phyloP scores from a whole-genome alignment of 2,329 filamentous ascomycete species.

The Monosporascus sp. region DNA sequence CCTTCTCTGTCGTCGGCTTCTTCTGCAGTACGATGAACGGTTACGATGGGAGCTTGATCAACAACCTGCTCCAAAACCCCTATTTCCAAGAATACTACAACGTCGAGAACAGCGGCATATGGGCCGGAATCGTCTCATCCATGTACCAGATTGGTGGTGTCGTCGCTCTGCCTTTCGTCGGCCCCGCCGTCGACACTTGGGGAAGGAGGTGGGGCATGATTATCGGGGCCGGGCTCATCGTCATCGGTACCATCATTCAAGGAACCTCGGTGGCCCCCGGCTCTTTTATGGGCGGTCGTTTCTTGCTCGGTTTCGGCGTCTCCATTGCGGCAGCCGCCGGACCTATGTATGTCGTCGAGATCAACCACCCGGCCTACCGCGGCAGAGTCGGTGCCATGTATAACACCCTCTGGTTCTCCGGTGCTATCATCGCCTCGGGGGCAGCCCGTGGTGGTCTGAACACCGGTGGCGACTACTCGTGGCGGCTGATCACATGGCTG shows the following conservation, averaged over 20 bases:
- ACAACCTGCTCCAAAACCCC: constrained; percentile 40
- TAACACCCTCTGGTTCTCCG: constrained; percentile 41
- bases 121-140: constrained; percentile 44
- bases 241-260: constrained; percentile 42
- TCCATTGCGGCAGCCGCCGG: constrained; percentile 41
- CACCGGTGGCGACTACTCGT: constrained; percentile 31
- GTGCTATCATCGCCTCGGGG: constrained; percentile 46
- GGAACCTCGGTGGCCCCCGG: constrained; percentile 31
- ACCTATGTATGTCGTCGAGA: constrained; percentile 43
- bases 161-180: constrained; percentile 40
- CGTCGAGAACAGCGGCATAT: constrained; percentile 38
- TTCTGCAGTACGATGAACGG: constrained; percentile 49
- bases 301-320: constrained; percentile 55
- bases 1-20: constrained; percentile 41
- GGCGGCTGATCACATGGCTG: constrained; percentile 38
- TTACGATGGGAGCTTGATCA: constrained; percentile 46
- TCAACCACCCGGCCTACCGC: constrained; percentile 41
- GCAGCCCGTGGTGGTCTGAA: constrained; percentile 40
- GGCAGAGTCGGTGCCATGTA: constrained; percentile 37
- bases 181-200: constrained; percentile 40
- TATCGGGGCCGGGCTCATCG: constrained; percentile 36
- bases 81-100: constrained; percentile 35
- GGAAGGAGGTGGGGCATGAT: constrained; percentile 44
- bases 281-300: constrained; percentile 51
- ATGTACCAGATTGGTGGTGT: constrained; percentile 43